Evolutionary conservation across 1,139 yeast genomes (phyloP).

Genomic region (Kodamaea suecica): DNA sequence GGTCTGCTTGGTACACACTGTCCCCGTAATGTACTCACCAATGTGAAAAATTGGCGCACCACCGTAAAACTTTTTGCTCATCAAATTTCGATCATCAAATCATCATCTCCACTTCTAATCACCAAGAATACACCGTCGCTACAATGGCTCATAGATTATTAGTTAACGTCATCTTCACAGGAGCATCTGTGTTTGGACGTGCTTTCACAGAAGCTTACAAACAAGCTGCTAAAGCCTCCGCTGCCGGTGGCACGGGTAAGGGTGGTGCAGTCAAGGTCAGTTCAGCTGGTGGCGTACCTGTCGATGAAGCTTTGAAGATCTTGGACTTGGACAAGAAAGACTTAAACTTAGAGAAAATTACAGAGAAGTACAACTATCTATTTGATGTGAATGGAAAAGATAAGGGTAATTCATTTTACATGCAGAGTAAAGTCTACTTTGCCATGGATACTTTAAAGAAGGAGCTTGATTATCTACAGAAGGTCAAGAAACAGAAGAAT

Average conservation of each 20-base stretch:
- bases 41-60: no score
- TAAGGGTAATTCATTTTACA: conserved; percentile 88
- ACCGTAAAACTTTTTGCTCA: background rate
- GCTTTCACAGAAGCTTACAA: conserved; percentile 97
- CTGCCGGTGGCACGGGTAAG: conserved; percentile 55
- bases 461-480: conserved; percentile 45
- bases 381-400: conserved; percentile 89
- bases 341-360: conserved; percentile 57
- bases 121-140: no score
- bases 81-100: no score
- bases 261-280: conserved; percentile 49
- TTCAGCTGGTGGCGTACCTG: conserved; percentile 70
- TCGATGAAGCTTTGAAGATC: conserved; percentile 90
- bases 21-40: no score
- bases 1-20: no score
- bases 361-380: conserved; percentile 74
- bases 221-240: conserved; percentile 89
- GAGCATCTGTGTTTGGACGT: conserved; percentile 92
- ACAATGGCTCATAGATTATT: conserved; percentile 84
- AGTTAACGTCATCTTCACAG: conserved; percentile 87
- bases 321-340: conserved; percentile 68
- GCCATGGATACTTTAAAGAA: conserved; percentile 49
- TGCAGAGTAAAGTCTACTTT: conserved; percentile 88
- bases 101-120: background rate
- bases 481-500: conserved; percentile 27